Conservation (phyloP, 495 filamentous ascomycete genomes). For the Penicillium antarcticum region DNA sequence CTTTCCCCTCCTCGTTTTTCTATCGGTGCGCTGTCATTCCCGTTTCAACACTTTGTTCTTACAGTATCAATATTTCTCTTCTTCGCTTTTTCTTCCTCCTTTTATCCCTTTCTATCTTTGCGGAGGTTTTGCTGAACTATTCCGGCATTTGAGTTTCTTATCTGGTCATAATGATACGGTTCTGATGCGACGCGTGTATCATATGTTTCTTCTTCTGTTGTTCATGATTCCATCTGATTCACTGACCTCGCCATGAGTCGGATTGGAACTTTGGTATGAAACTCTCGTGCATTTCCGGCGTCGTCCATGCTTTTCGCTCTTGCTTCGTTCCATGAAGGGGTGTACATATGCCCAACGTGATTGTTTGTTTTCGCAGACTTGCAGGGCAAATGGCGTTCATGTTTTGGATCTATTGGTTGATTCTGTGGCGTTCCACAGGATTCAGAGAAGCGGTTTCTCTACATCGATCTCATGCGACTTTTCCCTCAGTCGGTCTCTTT, state of each 20-base stretch:
- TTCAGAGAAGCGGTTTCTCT: background rate
- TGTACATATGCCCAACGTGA: constrained; percentile 17
- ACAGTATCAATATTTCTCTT: background rate
- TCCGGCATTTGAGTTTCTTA: constrained; percentile 3
- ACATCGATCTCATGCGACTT: background rate
- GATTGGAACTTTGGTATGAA: constrained; percentile 11
- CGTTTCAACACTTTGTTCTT: background rate
- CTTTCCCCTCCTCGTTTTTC: background rate
- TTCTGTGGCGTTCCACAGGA: constrained; percentile 15
- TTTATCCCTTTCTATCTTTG: background rate
- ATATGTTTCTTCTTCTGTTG: constrained; percentile 22
- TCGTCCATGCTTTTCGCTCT: constrained; percentile 7
- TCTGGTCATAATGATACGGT: constrained; percentile 24
- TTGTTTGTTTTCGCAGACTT: constrained; percentile 10
- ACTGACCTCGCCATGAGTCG: constrained; percentile 5
- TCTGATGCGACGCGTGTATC: constrained; percentile 29
- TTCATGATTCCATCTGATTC: constrained; percentile 4
- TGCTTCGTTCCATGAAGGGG: constrained; percentile 3
- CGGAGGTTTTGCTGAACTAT: background rate
- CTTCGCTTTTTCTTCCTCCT: constrained; percentile 1
- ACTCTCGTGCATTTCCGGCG: constrained; percentile 25
- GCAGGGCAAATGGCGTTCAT: constrained; percentile 21
- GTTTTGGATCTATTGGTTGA: constrained; percentile 10
- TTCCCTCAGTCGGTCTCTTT: background rate
- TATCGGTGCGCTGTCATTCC: background rate